These are phyloP conservation scores for Cardamine occulta DNA, from an alignment of 345 rosid genomes.

Conservation along the genomic window DNA sequence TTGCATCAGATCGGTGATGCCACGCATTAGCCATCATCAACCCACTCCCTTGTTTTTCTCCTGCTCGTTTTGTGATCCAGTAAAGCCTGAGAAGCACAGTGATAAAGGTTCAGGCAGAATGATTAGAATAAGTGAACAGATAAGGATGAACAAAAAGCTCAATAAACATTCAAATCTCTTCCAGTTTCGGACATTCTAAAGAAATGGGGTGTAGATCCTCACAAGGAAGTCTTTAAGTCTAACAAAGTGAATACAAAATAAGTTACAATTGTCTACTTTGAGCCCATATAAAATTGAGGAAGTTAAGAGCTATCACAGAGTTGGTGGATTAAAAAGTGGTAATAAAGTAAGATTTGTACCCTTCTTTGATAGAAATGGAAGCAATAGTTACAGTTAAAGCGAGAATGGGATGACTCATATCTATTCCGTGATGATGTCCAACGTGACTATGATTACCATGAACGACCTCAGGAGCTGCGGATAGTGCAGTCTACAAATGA, in stretches of 20 bases:
- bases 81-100: constrained; percentile 61
- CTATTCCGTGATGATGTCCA: constrained; percentile 76
- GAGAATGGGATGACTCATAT: constrained; percentile 76
- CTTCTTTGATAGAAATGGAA: constrained; percentile 83
- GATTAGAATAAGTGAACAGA: constrained; percentile 9
- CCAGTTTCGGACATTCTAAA: constrained; percentile 15
- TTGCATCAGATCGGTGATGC: constrained; percentile 98
- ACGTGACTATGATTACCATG: constrained; percentile 47
- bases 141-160: constrained; percentile 3
- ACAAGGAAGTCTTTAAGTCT: not conserved
- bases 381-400: constrained; percentile 78
- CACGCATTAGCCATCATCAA: constrained; percentile 98
- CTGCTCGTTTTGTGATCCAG: constrained; percentile 90
- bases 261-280: not conserved
- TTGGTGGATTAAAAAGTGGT: not conserved
- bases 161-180: constrained; percentile 6
- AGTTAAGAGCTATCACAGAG: constrained; percentile 3
- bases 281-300: not conserved
- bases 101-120: constrained; percentile 7
- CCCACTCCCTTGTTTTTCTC: constrained; percentile 85
- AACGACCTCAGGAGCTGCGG: constrained; percentile 56
- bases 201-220: not conserved
- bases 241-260: not conserved
- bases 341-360: constrained; percentile 49
- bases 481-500: constrained; percentile 55